These are phyloP conservation scores for Salix udensis DNA, from an alignment of 345 rosid species.

Conservation along the genomic window DNA sequence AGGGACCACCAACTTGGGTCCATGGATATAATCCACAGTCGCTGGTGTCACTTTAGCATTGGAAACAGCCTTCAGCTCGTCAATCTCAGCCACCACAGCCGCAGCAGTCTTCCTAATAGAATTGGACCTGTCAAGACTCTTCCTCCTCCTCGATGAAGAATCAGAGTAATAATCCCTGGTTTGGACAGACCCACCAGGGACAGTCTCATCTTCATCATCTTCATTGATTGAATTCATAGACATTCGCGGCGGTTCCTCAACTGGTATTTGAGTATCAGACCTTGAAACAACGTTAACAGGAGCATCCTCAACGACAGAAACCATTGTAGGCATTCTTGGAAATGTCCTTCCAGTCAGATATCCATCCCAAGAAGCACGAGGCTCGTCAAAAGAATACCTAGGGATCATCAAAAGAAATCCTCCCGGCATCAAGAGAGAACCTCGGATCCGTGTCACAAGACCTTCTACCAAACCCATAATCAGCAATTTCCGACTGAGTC, in stretches of 20 bases:
- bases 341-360: slow-evolving; percentile 66
- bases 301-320: slow-evolving; percentile 89
- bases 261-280: slow-evolving; percentile 72
- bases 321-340: slow-evolving; percentile 83
- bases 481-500: slow-evolving; percentile 96
- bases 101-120: slow-evolving; percentile 77
- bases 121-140: slow-evolving; percentile 77
- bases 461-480: slow-evolving; percentile 87
- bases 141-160: slow-evolving; percentile 75
- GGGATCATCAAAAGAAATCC: slow-evolving; percentile 86
- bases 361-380: slow-evolving; percentile 97
- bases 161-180: slow-evolving; percentile 86
- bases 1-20: slow-evolving; percentile 42
- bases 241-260: slow-evolving; percentile 46
- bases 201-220: slow-evolving; percentile 49
- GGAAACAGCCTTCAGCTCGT: slow-evolving; percentile 58
- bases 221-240: slow-evolving; percentile 35
- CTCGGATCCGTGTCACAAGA: slow-evolving; percentile 99
- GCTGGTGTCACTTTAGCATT: slow-evolving; percentile 77
- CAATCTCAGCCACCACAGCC: slow-evolving; percentile 73
- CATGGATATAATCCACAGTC: slow-evolving; percentile 38
- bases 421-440: slow-evolving; percentile 77
- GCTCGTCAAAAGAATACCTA: slow-evolving; percentile 87
- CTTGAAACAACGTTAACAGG: slow-evolving; percentile 56
- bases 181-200: slow-evolving; percentile 90